These are phyloP conservation scores for Bertia moriformis DNA, from an alignment of 2,329 filamentous ascomycete genomes.

Conservation along the genomic window DNA sequence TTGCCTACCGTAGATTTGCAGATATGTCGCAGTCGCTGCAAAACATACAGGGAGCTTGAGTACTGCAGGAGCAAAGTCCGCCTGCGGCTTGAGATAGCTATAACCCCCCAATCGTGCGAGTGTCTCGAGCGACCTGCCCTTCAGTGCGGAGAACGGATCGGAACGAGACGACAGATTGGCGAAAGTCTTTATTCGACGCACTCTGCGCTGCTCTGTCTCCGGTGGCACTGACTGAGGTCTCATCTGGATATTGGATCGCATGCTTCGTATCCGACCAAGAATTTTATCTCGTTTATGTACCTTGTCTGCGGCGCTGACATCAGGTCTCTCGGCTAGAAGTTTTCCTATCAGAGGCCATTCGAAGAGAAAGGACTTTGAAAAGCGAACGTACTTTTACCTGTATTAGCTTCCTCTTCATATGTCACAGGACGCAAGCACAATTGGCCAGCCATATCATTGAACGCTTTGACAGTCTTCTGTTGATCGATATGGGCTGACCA, in stretches of 20 bases:
- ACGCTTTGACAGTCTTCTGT: neutral
- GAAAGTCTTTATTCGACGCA: slow-evolving; percentile 23
- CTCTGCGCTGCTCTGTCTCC: slow-evolving; percentile 7
- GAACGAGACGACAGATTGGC: slow-evolving; percentile 12
- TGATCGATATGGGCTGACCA: neutral
- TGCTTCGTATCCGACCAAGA: neutral
- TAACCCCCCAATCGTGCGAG: slow-evolving; percentile 24
- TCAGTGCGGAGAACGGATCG: slow-evolving; percentile 15
- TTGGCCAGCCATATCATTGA: neutral
- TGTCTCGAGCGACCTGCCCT: slow-evolving; percentile 19
- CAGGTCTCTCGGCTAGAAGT: no score
- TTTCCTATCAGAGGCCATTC: no score
- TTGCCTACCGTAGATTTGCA: slow-evolving; percentile 17
- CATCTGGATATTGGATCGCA: neutral
- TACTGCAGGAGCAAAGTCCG: slow-evolving; percentile 17
- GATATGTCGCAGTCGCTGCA: slow-evolving; percentile 19
- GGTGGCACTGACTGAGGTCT: neutral
- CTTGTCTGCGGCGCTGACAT: slow-evolving; percentile 1
- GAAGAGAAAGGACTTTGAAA: no score
- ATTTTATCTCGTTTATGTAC: neutral
- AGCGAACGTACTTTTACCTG: no score
- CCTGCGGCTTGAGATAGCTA: slow-evolving; percentile 18
- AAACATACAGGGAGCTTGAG: slow-evolving; percentile 24
- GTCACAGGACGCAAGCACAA: neutral
- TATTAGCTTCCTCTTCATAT: no score